Conservation (phyloP, 164 flowering plant genomes). For the Stephania yunnanensis region DNA sequence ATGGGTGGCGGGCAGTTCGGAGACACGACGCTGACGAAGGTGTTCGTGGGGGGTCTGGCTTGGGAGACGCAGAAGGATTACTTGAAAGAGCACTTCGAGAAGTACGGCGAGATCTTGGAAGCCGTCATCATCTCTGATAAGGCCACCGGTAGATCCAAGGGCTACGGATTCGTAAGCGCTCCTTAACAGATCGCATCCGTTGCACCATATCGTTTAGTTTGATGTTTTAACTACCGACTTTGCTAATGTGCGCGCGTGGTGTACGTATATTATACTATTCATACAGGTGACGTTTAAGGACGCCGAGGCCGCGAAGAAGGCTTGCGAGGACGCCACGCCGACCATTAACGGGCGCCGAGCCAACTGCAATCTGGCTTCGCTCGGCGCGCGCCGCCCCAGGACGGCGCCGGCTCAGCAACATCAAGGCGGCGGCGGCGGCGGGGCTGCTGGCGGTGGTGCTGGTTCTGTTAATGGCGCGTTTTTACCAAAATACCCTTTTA, state of each 20-base stretch:
- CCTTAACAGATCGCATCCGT: too few species aligned
- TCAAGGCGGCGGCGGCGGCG: neutral
- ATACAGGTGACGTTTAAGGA: conserved; percentile 92
- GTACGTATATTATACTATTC: neutral
- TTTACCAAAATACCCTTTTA: neutral
- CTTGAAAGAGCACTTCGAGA: conserved; percentile 65
- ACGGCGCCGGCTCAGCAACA: conserved; percentile 15
- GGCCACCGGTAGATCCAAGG: conserved; percentile 90
- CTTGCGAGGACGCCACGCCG: conserved; percentile 84
- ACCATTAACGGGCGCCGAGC: conserved; percentile 88
- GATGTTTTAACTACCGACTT: too few species aligned
- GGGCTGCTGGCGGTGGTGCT: neutral
- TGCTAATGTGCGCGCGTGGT: too few species aligned
- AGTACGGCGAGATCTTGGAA: conserved; percentile 88
- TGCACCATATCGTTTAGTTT: too few species aligned
- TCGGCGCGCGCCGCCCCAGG: conserved; percentile 74
- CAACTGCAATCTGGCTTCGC: conserved; percentile 90
- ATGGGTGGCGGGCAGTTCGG: conserved; percentile 40
- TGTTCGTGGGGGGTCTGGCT: conserved; percentile 91
- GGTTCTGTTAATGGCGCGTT: neutral
- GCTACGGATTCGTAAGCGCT: conserved; percentile 87
- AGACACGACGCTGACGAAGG: conserved; percentile 82
- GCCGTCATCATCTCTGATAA: conserved; percentile 93
- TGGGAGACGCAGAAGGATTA: conserved; percentile 94
- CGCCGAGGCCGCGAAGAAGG: conserved; percentile 79